Evolutionary conservation across 768 basidiomycete species (phyloP), one percentile per base, ranked within the genome.

Genomic region (Podaxis pistillaris): DNA sequence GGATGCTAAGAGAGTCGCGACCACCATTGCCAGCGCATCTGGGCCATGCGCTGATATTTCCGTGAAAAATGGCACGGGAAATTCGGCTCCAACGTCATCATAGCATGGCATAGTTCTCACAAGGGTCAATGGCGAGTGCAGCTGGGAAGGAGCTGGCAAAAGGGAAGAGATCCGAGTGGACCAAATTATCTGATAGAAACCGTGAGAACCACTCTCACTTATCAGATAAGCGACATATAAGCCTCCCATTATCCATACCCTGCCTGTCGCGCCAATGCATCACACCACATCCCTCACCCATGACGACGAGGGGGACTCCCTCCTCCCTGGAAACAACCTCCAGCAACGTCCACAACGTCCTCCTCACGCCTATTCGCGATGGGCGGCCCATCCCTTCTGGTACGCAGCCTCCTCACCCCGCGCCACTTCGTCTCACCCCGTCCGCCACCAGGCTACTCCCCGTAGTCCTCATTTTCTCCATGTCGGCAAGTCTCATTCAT

Each of bases 401-500:
- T 82, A 56, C 57, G 75, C 41, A 38, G 40, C 36, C 60, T 59
- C 41, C 46, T 50, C 51, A 22, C 24, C 41, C 3, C 30, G 24
- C 46, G 22, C 64, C 28, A 55, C 47, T n/a, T 30, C 30, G 37
- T 44, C 52, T 65, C 47, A 64, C 56, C 59, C 38, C 26, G n/a
- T 63, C 13, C 15, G 54, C 28, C 19, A 24, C 9, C 63, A 91
- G 90, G 89, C 76, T 91, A 46, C 85, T 90, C 50, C 90, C 91
- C 2, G 86, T 91, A 47, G 86, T 86, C 4, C 72, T 93, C 41
- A 73, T 81, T 11, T 81, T 85, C 56, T 86, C 88, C 28, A 80
- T 92, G 69, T 85, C 88, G 69, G 91, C 91, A 68, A 64, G 83
- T 77, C 4, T 33, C 30, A 38, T 15, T 37, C 54, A 22, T 56